These are phyloP conservation scores for Penicillium italicum DNA, from an alignment of 2,329 filamentous ascomycete species.

Conservation along the genomic window DNA sequence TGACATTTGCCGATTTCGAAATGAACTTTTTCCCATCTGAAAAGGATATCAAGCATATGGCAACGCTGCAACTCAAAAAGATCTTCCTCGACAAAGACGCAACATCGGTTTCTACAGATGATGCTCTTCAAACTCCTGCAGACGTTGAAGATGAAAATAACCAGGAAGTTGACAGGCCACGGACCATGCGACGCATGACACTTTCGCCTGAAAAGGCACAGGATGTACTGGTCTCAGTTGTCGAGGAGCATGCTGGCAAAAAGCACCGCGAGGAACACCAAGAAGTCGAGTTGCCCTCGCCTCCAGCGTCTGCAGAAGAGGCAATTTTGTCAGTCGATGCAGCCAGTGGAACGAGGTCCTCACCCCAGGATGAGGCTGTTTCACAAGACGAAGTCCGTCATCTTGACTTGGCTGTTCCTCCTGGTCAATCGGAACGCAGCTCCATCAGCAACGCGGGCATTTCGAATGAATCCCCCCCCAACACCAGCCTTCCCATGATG, in stretches of 20 bases:
- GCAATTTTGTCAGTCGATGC: slow-evolving; percentile 17
- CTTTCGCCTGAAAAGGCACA: slow-evolving; percentile 61
- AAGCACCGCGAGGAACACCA: slow-evolving; percentile 24
- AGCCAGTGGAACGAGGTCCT: slow-evolving; percentile 14
- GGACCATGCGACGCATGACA: slow-evolving; percentile 40
- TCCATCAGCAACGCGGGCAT: slow-evolving; percentile 10
- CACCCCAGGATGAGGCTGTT: slow-evolving; percentile 25
- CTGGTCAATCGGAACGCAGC: slow-evolving; percentile 25
- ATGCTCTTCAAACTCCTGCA: slow-evolving; percentile 50
- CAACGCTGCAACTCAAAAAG: slow-evolving; percentile 87
- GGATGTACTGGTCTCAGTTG: slow-evolving; percentile 61
- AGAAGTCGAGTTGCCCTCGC: slow-evolving; percentile 13
- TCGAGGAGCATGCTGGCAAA: slow-evolving; percentile 58
- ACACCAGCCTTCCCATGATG: slow-evolving; percentile 5
- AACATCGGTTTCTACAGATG: slow-evolving; percentile 69
- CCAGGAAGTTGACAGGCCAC: slow-evolving; percentile 30
- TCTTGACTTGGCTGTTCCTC: slow-evolving; percentile 56
- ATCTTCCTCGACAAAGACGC: slow-evolving; percentile 87
- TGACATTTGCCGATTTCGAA: slow-evolving; percentile 85
- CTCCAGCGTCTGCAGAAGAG: slow-evolving; percentile 23
- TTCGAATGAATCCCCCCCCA: slow-evolving; percentile 7
- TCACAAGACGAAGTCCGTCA: slow-evolving; percentile 56
- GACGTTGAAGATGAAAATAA: slow-evolving; percentile 32
- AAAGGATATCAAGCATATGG: slow-evolving; percentile 89
- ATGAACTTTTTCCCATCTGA: slow-evolving; percentile 88